Percentiles rank a stretch among this genome's conserved stretches.
These are phyloP conservation scores for Haplographium delicatum DNA, from an alignment of 495 filamentous ascomycete species.

Conservation along the genomic window DNA sequence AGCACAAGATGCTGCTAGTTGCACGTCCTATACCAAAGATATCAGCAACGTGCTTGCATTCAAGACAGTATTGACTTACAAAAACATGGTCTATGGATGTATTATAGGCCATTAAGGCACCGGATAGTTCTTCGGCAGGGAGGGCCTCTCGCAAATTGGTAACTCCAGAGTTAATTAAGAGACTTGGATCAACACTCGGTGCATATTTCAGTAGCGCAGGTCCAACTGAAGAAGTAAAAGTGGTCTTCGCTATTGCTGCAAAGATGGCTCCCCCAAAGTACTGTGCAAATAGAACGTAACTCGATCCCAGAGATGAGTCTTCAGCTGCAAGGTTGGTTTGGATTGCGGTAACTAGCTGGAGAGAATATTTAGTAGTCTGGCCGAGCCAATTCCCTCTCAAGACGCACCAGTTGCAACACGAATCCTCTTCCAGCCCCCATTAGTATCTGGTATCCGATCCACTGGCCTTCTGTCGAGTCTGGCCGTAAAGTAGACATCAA, in stretches of 20 bases:
- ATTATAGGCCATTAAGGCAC: slow-evolving; percentile 37
- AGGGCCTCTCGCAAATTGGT: slow-evolving; percentile 33
- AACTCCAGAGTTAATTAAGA: slow-evolving; percentile 28
- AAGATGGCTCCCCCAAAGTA: slow-evolving; percentile 28
- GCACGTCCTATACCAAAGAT: background rate
- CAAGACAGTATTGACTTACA: slow-evolving; percentile 18
- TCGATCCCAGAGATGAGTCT: slow-evolving; percentile 22
- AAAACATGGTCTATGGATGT: slow-evolving; percentile 31
- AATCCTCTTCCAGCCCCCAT: background rate
- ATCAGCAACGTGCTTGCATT: background rate
- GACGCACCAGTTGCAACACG: background rate
- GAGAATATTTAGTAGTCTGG: background rate
- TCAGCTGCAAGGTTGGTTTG: slow-evolving; percentile 26
- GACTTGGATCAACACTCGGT: slow-evolving; percentile 23
- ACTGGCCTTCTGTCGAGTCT: background rate
- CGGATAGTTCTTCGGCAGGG: slow-evolving; percentile 22
- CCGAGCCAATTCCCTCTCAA: background rate
- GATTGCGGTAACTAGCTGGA: slow-evolving; percentile 26
- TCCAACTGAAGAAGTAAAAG: slow-evolving; percentile 28
- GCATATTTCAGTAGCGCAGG: slow-evolving; percentile 21
- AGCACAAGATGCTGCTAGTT: slow-evolving; percentile 7
- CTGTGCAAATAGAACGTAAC: slow-evolving; percentile 27
- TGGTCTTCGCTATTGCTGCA: slow-evolving; percentile 25
- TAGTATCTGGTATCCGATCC: slow-evolving; percentile 10
- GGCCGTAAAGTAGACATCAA: slow-evolving; percentile 25